These are phyloP conservation scores for Lasiodiplodia hormozganensis DNA, from an alignment of 2,329 filamentous ascomycete species.

Conservation along the genomic window DNA sequence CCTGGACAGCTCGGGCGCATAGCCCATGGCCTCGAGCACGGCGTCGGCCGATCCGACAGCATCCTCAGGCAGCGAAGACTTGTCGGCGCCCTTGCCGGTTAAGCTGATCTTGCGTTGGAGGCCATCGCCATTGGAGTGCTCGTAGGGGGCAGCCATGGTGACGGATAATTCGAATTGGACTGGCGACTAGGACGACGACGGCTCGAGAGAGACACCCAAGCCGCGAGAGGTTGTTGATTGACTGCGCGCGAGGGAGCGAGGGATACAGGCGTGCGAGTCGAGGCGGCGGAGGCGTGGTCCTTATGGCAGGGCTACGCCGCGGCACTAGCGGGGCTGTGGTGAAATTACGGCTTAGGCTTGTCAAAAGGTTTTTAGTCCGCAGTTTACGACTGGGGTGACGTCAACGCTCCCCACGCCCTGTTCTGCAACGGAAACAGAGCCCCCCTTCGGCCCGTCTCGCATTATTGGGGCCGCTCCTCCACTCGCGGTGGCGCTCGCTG, in stretches of 20 bases:
- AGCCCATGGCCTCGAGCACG: slow-evolving; percentile 66
- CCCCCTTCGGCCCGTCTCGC: slow-evolving; percentile 8
- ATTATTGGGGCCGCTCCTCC: slow-evolving; percentile 8
- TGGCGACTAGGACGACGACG: neutral
- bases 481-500: neutral
- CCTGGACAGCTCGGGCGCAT: slow-evolving; percentile 69
- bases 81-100: slow-evolving; percentile 13
- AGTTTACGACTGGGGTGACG: slow-evolving; percentile 13
- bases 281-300: slow-evolving; percentile 16
- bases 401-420: slow-evolving; percentile 15
- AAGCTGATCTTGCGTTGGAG: slow-evolving; percentile 12
- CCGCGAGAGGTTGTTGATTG: neutral
- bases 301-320: slow-evolving; percentile 22
- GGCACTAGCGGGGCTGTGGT: slow-evolving; percentile 13
- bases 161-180: neutral
- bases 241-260: neutral
- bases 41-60: slow-evolving; percentile 15
- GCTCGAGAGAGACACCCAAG: neutral
- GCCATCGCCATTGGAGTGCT: slow-evolving; percentile 3
- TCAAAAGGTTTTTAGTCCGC: slow-evolving; percentile 21
- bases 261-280: neutral
- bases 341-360: slow-evolving; percentile 22
- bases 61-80: slow-evolving; percentile 6
- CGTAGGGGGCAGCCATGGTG: slow-evolving; percentile 8
- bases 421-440: neutral